A percentile compares a stretch with the other conserved stretches of the same genome.
These are phyloP conservation scores for Chimonanthus praecox DNA, from an alignment of 164 flowering plant genomes.

Conservation along the genomic window DNA sequence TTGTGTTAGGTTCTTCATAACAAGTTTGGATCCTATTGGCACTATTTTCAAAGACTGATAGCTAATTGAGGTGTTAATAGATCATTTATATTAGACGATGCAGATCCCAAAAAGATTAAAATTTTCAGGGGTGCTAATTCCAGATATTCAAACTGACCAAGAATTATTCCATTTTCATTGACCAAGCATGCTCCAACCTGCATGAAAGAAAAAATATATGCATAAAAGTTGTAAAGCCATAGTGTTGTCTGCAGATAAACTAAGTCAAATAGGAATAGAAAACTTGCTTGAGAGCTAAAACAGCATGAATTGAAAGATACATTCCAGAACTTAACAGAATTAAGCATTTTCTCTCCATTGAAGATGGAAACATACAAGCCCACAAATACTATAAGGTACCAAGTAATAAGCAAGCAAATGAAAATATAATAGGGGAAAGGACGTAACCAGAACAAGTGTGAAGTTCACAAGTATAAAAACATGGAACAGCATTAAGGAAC, in stretches of 20 bases:
- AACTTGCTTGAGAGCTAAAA: background rate
- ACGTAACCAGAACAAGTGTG: too few relatives aligned
- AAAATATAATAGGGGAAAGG: too few relatives aligned
- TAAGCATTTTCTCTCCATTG: background rate
- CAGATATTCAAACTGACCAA: slow-evolving; percentile 45
- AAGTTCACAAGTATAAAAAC: too few relatives aligned
- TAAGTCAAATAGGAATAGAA: background rate
- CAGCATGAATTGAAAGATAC: background rate
- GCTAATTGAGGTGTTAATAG: background rate
- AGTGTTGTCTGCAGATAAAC: background rate
- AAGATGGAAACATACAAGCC: background rate
- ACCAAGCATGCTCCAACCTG: slow-evolving; percentile 98
- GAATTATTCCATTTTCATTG: slow-evolving; percentile 68
- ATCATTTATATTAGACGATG: background rate
- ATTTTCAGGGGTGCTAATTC: background rate
- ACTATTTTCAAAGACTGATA: too few relatives aligned
- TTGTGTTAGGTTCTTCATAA: too few relatives aligned
- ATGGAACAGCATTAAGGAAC: too few relatives aligned
- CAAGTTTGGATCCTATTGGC: too few relatives aligned
- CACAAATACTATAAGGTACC: background rate
- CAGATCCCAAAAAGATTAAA: background rate
- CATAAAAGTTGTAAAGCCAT: background rate
- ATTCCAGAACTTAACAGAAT: background rate
- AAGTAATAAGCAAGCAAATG: background rate
- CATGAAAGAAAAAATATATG: background rate